Evolutionary conservation across 129 eudicot species (phyloP).

Genomic region (Saussurea involucrata): DNA sequence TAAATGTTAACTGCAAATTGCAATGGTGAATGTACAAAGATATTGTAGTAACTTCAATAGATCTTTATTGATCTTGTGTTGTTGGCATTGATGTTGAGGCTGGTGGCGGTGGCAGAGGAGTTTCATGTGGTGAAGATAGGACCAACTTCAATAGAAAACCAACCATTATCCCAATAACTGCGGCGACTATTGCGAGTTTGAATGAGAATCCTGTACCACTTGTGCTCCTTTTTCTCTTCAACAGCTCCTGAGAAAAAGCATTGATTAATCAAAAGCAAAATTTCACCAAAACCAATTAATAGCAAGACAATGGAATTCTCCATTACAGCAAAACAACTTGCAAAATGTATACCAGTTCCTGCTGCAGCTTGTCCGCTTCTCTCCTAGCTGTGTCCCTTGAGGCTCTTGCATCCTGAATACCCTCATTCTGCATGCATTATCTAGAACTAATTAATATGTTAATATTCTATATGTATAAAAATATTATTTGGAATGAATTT

Average conservation of each 20-base stretch:
- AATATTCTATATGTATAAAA: too few species aligned
- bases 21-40: slow-evolving; percentile 39
- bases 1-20: slow-evolving; percentile 5
- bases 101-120: slow-evolving; percentile 25
- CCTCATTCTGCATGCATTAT: slow-evolving; percentile 31
- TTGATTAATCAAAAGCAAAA: too few species aligned
- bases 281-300: too few species aligned
- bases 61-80: not conserved
- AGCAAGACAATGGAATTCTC: too few species aligned
- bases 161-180: slow-evolving; percentile 59
- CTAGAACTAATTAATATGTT: not conserved
- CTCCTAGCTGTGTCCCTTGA: slow-evolving; percentile 73
- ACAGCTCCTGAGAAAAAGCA: slow-evolving; percentile 34
- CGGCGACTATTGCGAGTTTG: slow-evolving; percentile 58
- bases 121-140: slow-evolving; percentile 35
- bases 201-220: slow-evolving; percentile 48
- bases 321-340: too few species aligned
- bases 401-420: slow-evolving; percentile 48
- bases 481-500: too few species aligned
- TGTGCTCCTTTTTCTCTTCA: slow-evolving; percentile 43
- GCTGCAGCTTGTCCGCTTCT: slow-evolving; percentile 60
- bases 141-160: slow-evolving; percentile 64
- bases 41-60: not conserved
- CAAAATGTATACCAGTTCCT: slow-evolving; percentile 53
- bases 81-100: slow-evolving; percentile 28